Evolutionary conservation across 2,329 filamentous ascomycete genomes (phyloP).

Genomic region (Ophiostoma fasciatum): DNA sequence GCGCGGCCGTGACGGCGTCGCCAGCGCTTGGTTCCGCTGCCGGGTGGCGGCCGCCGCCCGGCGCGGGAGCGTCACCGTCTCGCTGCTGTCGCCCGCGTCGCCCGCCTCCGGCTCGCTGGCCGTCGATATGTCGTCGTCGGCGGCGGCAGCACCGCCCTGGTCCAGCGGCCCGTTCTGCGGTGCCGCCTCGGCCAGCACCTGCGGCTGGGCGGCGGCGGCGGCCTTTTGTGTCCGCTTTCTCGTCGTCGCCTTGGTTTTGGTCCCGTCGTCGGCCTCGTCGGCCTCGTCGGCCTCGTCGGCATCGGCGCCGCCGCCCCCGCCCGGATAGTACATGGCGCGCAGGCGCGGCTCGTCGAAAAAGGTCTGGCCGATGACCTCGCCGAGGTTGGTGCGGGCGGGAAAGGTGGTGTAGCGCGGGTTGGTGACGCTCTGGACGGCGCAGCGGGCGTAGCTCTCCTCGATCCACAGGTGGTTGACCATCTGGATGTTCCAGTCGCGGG

Average conservation of each 20-base stretch:
- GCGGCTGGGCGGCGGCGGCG: not conserved
- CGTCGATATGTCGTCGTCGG: conserved; percentile 10
- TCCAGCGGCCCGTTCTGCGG: not conserved
- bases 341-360: conserved; percentile 52
- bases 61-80: not conserved
- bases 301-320: conserved; percentile 30
- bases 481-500: conserved; percentile 79
- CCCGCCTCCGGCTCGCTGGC: conserved; percentile 2
- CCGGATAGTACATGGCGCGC: conserved; percentile 50
- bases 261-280: conserved; percentile 28
- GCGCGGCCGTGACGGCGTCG: conserved; percentile 20
- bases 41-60: conserved; percentile 1
- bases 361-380: conserved; percentile 84
- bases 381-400: conserved; percentile 75
- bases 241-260: conserved; percentile 28
- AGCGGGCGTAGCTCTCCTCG: conserved; percentile 91
- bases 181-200: conserved; percentile 1
- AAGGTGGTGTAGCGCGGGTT: conserved; percentile 73
- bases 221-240: conserved; percentile 9
- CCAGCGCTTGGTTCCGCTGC: conserved; percentile 19
- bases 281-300: conserved; percentile 22
- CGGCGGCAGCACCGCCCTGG: conserved; percentile 2
- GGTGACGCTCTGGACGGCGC: conserved; percentile 57
- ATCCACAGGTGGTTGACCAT: conserved; percentile 95
- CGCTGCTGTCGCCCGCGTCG: not conserved